These are phyloP conservation scores for Bonnemaisonia californica DNA, from an alignment of 31 red algal species.

Conservation along the genomic window DNA sequence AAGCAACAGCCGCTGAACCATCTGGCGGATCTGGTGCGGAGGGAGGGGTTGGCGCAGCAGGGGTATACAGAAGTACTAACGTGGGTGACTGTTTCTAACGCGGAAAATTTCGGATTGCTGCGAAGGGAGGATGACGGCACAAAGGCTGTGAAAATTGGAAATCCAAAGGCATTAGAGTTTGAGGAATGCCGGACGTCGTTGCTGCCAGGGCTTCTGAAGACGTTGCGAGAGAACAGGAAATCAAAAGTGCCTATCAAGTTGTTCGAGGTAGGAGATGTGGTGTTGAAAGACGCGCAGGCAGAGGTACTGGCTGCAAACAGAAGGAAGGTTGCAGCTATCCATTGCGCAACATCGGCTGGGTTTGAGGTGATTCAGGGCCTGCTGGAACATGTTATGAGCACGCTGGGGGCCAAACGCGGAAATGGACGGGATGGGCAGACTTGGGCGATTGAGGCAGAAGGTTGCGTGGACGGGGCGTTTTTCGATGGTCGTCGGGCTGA, in stretches of 20 bases:
- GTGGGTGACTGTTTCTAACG: constrained; percentile 94
- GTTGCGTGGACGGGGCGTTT: constrained; percentile 43
- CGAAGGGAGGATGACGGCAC: constrained; percentile 71
- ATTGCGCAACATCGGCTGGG: constrained; percentile 77
- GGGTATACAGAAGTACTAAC: constrained; percentile 98
- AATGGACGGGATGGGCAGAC: constrained; percentile 10
- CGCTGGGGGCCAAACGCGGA: constrained; percentile 52
- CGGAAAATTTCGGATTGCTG: constrained; percentile 84
- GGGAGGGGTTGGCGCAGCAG: constrained; percentile 87
- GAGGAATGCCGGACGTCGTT: constrained; percentile 87
- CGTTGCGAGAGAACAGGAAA: constrained; percentile 92
- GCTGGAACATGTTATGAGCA: constrained; percentile 82
- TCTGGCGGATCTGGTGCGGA: constrained; percentile 84
- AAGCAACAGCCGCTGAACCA: constrained; percentile 82
- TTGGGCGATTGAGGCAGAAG: constrained; percentile 40
- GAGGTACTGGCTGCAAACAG: constrained; percentile 79
- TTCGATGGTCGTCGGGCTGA: constrained; percentile 77
- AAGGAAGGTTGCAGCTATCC: constrained; percentile 83
- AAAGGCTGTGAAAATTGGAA: constrained; percentile 87
- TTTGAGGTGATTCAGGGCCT: constrained; percentile 97
- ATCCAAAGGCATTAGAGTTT: constrained; percentile 96
- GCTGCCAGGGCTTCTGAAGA: constrained; percentile 94
- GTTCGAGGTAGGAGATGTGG: constrained; percentile 95
- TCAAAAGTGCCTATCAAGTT: constrained; percentile 87
- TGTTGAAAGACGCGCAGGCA: constrained; percentile 65